A percentile compares a stretch with the other conserved stretches of the same genome.
phyloP scores from a whole-genome alignment of 306 rosid genomes.

The Castanea crenata region DNA sequence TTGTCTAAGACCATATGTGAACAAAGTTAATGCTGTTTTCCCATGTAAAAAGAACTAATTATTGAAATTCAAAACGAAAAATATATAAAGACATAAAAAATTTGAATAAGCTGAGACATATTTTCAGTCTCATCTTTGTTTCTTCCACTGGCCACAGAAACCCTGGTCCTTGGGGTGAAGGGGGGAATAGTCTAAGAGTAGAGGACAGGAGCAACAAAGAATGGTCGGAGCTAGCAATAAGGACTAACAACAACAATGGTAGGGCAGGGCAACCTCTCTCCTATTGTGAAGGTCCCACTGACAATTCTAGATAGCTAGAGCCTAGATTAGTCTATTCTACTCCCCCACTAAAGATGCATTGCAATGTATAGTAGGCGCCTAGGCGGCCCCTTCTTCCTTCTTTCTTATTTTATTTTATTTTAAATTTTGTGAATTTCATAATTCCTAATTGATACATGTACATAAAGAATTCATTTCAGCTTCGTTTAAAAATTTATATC shows the following conservation, averaged over 20 bases:
- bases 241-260: neutral
- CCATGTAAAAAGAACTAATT: no score
- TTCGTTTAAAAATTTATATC: no score
- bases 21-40: no score
- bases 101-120: no score
- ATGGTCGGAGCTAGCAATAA: constrained; percentile 1
- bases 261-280: constrained; percentile 16
- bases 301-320: no score
- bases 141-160: neutral
- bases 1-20: no score
- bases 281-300: constrained; percentile 22
- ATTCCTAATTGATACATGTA: neutral
- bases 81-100: no score
- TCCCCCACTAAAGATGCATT: neutral
- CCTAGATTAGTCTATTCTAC: neutral
- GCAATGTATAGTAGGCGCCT: neutral
- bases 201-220: constrained; percentile 2
- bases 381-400: neutral
- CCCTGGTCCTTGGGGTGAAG: neutral
- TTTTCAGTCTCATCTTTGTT: neutral
- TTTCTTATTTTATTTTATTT: no score
- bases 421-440: constrained; percentile 10
- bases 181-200: neutral
- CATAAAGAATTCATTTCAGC: no score
- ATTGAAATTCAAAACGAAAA: no score